A percentile compares a stretch with the other conserved stretches of the same genome.
Conservation (phyloP, 208 protist genomes). For the Strigomonas galati region DNA sequence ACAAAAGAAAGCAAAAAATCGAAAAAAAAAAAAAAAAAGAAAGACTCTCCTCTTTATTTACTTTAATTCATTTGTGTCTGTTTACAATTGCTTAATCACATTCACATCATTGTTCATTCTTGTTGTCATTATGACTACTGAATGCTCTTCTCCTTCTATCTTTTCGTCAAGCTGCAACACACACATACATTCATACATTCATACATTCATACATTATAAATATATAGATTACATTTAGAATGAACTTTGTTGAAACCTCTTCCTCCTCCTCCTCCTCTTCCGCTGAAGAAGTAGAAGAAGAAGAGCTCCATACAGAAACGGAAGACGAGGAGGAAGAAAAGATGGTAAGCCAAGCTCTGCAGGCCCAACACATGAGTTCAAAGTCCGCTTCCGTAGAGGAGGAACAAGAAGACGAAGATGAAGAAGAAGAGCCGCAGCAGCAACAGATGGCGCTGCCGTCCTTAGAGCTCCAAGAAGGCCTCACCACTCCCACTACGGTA, state of each 20-base stretch:
- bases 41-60: not conserved
- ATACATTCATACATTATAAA: not conserved
- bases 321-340: no score
- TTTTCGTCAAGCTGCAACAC: not conserved
- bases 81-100: not conserved
- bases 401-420: not conserved
- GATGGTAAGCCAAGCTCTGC: not conserved
- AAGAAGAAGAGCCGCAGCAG: no score
- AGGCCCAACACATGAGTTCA: not conserved
- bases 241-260: not conserved
- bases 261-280: not conserved
- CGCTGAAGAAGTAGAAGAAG: no score
- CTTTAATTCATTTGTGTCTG: not conserved
- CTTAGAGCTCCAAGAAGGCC: no score
- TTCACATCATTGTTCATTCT: no score
- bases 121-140: no score
- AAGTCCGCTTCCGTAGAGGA: not conserved
- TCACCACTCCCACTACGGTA: no score
- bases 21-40: no score
- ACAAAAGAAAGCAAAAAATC: no score
- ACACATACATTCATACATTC: not conserved
- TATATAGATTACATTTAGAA: not conserved
- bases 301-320: not conserved
- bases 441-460: no score
- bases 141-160: not conserved